Evolutionary conservation across 164 flowering plant species (phyloP).

Genomic region (Vitis cinerea): DNA sequence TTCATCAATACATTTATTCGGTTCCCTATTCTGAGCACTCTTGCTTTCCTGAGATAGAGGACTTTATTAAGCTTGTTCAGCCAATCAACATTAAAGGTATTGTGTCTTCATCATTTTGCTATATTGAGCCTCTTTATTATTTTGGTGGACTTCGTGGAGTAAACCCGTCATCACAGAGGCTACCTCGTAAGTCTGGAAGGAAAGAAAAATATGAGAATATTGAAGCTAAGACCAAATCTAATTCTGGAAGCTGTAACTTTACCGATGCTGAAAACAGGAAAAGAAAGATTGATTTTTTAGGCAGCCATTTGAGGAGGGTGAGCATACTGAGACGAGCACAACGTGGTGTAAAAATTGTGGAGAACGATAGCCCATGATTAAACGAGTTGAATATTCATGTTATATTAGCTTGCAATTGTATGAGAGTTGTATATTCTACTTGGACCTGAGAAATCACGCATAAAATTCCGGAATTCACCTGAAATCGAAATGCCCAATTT

Average conservation of each 20-base stretch:
- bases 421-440: too few relatives aligned
- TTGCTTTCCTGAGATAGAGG: slow-evolving; percentile 65
- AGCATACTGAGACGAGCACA: slow-evolving; percentile 42
- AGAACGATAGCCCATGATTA: slow-evolving; percentile 23
- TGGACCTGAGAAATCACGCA: too few relatives aligned
- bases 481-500: too few relatives aligned
- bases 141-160: slow-evolving; percentile 49
- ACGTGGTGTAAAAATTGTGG: slow-evolving; percentile 55
- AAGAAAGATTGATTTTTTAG: slow-evolving; percentile 18
- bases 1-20: slow-evolving; percentile 52
- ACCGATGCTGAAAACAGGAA: slow-evolving; percentile 1
- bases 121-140: slow-evolving; percentile 60
- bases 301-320: slow-evolving; percentile 36
- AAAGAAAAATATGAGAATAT: slow-evolving; percentile 19
- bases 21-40: slow-evolving; percentile 87
- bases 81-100: slow-evolving; percentile 69
- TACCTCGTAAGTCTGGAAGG: slow-evolving; percentile 19
- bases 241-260: too few relatives aligned
- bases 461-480: too few relatives aligned
- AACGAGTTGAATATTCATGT: not conserved
- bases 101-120: slow-evolving; percentile 63
- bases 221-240: too few relatives aligned
- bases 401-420: too few relatives aligned
- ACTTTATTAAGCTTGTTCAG: slow-evolving; percentile 58
- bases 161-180: slow-evolving; percentile 24